A percentile compares a stretch with the other conserved stretches of the same genome.
These are phyloP conservation scores for Friedmanniomyces simplex DNA, from an alignment of 495 filamentous ascomycete species.

Conservation along the genomic window DNA sequence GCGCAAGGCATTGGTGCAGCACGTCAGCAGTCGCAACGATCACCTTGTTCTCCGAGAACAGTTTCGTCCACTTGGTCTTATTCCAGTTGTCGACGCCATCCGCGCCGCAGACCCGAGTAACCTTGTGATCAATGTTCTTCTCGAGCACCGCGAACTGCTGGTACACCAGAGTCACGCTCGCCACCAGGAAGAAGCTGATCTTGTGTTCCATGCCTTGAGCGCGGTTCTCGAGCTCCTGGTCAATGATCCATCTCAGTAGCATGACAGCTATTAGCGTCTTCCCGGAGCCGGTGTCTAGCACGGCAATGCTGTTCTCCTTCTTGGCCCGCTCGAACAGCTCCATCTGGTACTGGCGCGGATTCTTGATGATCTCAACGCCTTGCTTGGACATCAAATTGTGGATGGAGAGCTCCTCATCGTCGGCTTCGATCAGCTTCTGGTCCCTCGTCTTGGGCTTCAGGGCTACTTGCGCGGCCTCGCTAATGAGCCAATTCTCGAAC, in stretches of 20 bases:
- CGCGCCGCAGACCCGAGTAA: constrained; percentile 68
- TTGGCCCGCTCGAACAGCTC: constrained; percentile 90
- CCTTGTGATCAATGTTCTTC: constrained; percentile 70
- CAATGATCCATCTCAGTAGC: constrained; percentile 65
- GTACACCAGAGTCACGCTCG: constrained; percentile 82
- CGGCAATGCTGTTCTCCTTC: constrained; percentile 78
- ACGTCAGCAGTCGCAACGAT: constrained; percentile 93
- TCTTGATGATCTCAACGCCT: constrained; percentile 49
- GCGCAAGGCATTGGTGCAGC: constrained; percentile 64
- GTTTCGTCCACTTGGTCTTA: constrained; percentile 56
- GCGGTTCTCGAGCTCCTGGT: constrained; percentile 67
- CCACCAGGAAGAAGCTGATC: constrained; percentile 80
- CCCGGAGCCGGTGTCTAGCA: constrained; percentile 94
- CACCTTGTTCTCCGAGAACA: constrained; percentile 64
- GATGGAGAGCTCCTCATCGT: constrained; percentile 36
- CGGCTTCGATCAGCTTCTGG: not conserved
- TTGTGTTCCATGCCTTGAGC: constrained; percentile 47
- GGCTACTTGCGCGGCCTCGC: constrained; percentile 29
- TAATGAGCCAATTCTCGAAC: constrained; percentile 33
- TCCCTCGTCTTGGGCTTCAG: constrained; percentile 9
- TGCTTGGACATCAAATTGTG: constrained; percentile 33
- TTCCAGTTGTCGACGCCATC: constrained; percentile 59
- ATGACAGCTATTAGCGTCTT: constrained; percentile 93
- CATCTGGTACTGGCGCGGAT: constrained; percentile 80
- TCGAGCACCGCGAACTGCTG: constrained; percentile 80